These are phyloP conservation scores for Cryphonectria radicalis DNA, from an alignment of 2,329 filamentous ascomycete genomes.

Conservation along the genomic window DNA sequence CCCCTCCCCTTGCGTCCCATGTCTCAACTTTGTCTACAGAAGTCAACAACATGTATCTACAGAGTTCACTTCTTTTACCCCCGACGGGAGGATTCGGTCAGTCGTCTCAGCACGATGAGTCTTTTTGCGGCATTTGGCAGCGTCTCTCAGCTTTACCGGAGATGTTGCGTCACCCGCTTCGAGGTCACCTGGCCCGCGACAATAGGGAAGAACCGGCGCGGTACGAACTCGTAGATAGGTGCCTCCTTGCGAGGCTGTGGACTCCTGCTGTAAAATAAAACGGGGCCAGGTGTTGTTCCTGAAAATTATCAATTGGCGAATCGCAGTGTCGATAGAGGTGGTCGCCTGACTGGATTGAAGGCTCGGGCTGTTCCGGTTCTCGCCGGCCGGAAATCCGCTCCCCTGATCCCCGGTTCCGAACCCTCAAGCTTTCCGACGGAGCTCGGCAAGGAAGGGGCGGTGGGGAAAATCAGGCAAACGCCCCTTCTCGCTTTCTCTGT, in stretches of 20 bases:
- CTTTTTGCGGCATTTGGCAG: slow-evolving; percentile 2
- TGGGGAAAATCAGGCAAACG: background rate
- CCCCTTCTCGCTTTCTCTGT: background rate
- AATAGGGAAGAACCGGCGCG: slow-evolving; percentile 27
- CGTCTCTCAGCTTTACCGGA: background rate
- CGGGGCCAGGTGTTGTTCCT: slow-evolving; percentile 1
- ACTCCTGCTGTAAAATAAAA: background rate
- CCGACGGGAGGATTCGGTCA: background rate
- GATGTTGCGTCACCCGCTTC: background rate
- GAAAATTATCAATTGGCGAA: slow-evolving; percentile 29
- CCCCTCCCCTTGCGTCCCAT: background rate
- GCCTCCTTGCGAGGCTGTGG: background rate
- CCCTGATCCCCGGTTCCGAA: background rate
- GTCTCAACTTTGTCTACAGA: background rate
- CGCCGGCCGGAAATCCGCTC: slow-evolving; percentile 20
- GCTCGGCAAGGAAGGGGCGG: slow-evolving; percentile 11
- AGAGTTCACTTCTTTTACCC: no score
- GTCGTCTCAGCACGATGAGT: background rate
- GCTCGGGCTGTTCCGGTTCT: slow-evolving; percentile 17
- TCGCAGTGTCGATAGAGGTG: background rate
- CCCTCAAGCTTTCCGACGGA: background rate
- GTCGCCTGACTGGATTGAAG: slow-evolving; percentile 21
- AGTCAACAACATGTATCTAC: background rate
- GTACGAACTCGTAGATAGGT: slow-evolving; percentile 5
- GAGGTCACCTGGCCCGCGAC: slow-evolving; percentile 23